These are phyloP conservation scores for Zygosaccharomyces pseudobailii DNA, from an alignment of 1,139 yeast species.

Conservation along the genomic window DNA sequence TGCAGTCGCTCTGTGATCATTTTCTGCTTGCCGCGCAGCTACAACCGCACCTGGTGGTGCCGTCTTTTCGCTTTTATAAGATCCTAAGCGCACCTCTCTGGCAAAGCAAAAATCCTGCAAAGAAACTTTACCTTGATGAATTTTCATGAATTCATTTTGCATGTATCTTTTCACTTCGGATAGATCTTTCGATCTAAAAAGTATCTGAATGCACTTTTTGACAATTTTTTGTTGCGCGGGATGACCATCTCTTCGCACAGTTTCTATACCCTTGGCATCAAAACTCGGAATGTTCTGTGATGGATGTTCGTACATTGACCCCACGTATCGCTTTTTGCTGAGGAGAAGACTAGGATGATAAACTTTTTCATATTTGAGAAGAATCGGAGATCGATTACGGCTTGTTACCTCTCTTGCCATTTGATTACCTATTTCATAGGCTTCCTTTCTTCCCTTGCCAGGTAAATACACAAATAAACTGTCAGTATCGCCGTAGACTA, in stretches of 20 bases:
- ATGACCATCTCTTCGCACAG: conserved; percentile 88
- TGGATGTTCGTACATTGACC: conserved; percentile 63
- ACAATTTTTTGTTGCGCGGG: conserved; percentile 86
- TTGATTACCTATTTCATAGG: conserved; percentile 66
- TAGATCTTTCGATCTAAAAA: conserved; percentile 71
- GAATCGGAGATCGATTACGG: conserved; percentile 76
- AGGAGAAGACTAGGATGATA: conserved; percentile 80
- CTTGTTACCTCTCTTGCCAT: conserved; percentile 62
- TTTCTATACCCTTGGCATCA: conserved; percentile 96
- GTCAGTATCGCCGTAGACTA: conserved; percentile 96
- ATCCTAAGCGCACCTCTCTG: conserved; percentile 80
- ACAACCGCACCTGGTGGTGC: conserved; percentile 92
- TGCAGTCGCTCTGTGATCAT: conserved; percentile 73
- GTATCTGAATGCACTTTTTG: conserved; percentile 58
- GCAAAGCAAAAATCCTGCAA: conserved; percentile 88
- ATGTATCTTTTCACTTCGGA: conserved; percentile 65
- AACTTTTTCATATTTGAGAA: conserved; percentile 84
- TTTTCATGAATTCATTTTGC: conserved; percentile 58
- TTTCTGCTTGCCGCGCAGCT: conserved; percentile 54
- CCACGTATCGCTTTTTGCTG: conserved; percentile 88
- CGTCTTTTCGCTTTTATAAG: conserved; percentile 63
- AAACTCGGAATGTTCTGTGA: conserved; percentile 58
- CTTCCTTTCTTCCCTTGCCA: conserved; percentile 70
- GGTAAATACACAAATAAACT: conserved; percentile 87
- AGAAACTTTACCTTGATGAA: conserved; percentile 55